Evolutionary conservation across 306 rosid species (phyloP).

Genomic region (Pyrus bretschneideri): DNA sequence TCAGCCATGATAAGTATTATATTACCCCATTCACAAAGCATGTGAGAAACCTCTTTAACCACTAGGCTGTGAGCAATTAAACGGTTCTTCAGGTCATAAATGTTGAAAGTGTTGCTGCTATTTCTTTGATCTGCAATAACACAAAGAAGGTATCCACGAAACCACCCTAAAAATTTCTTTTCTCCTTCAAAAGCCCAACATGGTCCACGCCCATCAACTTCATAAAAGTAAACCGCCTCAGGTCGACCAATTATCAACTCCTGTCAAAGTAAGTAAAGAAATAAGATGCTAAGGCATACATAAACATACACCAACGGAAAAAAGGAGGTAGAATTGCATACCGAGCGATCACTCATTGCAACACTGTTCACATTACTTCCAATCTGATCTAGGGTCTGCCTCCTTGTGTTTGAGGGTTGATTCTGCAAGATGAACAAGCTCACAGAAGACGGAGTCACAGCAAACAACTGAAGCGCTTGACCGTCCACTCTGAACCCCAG

Average conservation of each 20-base stretch:
- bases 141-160: constrained; percentile 92
- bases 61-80: constrained; percentile 79
- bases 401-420: constrained; percentile 52
- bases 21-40: constrained; percentile 98
- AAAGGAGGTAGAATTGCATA: constrained; percentile 29
- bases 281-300: not conserved
- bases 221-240: constrained; percentile 94
- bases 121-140: constrained; percentile 91
- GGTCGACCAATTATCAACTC: constrained; percentile 90
- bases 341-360: constrained; percentile 92
- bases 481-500: constrained; percentile 93
- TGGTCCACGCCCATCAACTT: constrained; percentile 97
- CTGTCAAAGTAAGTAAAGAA: constrained; percentile 18
- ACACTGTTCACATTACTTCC: constrained; percentile 64
- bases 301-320: constrained; percentile 22
- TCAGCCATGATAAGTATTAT: constrained; percentile 82
- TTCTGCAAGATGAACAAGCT: constrained; percentile 67
- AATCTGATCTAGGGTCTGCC: constrained; percentile 95
- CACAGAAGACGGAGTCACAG: constrained; percentile 82
- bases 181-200: constrained; percentile 99
- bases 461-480: constrained; percentile 84
- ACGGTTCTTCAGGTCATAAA: constrained; percentile 88
- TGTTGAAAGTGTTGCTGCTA: constrained; percentile 69
- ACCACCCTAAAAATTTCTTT: constrained; percentile 90
- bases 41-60: constrained; percentile 83